Evolutionary conservation across 495 filamentous ascomycete species (phyloP), one percentile per base, ranked within the genome.

Genomic region (Neurospora africana): DNA sequence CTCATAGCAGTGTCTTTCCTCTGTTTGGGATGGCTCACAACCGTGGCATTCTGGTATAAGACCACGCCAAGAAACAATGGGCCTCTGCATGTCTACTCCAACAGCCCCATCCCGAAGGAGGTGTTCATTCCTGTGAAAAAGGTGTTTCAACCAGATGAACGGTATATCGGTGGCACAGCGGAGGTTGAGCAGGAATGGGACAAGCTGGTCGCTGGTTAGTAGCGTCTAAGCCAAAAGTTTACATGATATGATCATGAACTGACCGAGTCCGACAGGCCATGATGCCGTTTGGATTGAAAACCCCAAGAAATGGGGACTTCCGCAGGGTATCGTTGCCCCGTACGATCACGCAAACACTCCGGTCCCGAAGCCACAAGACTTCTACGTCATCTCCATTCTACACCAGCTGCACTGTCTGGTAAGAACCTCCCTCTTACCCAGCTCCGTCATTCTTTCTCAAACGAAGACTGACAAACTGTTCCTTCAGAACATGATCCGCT

Each of bases 201-300:
- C 13, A 33, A 38, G 4, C 69, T 71, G 23, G 69, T 71, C 2
- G 69, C 71, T 41, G 47, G 47, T 58, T 0, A 27, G 40, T 41
- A 3, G 0, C 0, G 3, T 41, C 17, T 41, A 3, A 19, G 17
- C 15, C 40, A 3, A 7, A 41, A 0, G 5, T 41, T 1, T 6
- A 41, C 39, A 41, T 2, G 17, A 41, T 3, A 41, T 53, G n/a
- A 47, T 7, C 7, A 23, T 53, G 0, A 11, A 27, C 44, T 53
- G n/a, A 53, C 44, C 4, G 8, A 15, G 1, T 15, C 2, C 2
- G 5, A 30, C 11, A 58, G 71, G 61, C 17, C 71, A 72, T 37
- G 71, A 72, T 35, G 71, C 71, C 4, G 33, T 72, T 8, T 72
- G 68, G 40, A 72, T 72, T 1, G 71, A 69, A 23, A 69, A 72